Base-by-base conservation (phyloP, 441 rosid species). In the Euphorbia schlechtendalii region DNA sequence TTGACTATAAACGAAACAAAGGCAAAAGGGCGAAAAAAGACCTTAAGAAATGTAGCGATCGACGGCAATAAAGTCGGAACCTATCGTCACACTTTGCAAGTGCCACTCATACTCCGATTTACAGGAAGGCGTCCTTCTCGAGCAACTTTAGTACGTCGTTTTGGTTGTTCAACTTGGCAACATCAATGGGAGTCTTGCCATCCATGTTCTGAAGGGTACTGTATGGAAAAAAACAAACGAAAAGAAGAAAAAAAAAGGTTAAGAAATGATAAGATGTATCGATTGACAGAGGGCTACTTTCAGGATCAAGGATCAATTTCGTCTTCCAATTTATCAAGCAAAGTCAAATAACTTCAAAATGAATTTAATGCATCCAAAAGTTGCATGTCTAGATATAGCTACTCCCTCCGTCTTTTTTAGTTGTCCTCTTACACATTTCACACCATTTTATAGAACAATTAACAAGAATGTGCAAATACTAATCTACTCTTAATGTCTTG, bases 161-260 rank as follows among this genome's bases (percentile, higher is more conserved):
- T 79, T 95, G 98, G 73, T 77, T 89, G 83, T 92, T 95, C 73
- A 95, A 84, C 85, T 88, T 92, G 4, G 97, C 98, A n/a, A 94
- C 99, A 25, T 94, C 99, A n/a, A 89, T 86, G 21, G 99, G 96
- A 51, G 84, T 89, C 86, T 95, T 95, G 41, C 89, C 90, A 18
- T 95, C 98, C 86, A 85, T 77, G 86, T 95, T 95, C 75, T 82
- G 96, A 34, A 88, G 85, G 38, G 98, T 95, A 24, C 99, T 95
- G 88, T 56, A 72, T 63, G 9, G 12, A 43, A 12, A 6, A 55
- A 55, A 24, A 22, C 18, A 65, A 57, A 59, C 30, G 45, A 60
- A 2, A 18, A n/a, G n/a, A 9, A 63, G 25, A 43, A 61, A 6
- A 59, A 0, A 18, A 46, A 28, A 53, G 55, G 12, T 7, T 22